Evolutionary conservation across 192 early-diverging fungal species (phyloP), one percentile per base, ranked within the genome.

Genomic region (Linnemannia elongata): DNA sequence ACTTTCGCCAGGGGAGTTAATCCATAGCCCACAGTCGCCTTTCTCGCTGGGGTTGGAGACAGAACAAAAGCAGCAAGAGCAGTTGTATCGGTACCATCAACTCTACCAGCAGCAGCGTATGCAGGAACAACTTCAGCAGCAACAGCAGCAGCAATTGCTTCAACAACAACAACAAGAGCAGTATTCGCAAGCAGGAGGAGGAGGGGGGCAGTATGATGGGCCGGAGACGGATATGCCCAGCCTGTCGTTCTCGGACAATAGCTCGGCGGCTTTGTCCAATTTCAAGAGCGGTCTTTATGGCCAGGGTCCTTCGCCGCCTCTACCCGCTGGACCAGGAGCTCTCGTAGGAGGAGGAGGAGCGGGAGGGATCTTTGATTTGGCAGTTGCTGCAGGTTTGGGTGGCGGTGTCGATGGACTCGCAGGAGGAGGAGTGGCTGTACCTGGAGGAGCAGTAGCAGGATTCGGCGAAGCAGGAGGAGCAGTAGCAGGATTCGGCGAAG

Each of bases 141-240:
- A 72, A n/a, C 22, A 72, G 12, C 70, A 72, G 20, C 70, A 72
- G 18, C 36, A 71, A 17, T 20, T 24, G 38, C 69, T 38, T 3
- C 69, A 71, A 20, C 38, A 71, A 13, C 69, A 71, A 1, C 74
- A 76, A 60, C 75, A 76, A n/a, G 39, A 39, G 75, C 75, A 77
- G 2, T 54, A 75, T 17, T 12, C 10, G 6, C 27, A 66, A 66
- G 55, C 24, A 27, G 8, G 55, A 17, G 47, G 17, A 17, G 55
- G 55, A 27, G 8, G 24, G 22, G 24, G 55, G n/a, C 60, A 33
- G 15, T 66, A 66, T 66, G 60, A 66, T 33, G 30, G 9, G 3
- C 27, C 22, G 24, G 57, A 7, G 60, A 66, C 75, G 7, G 44
- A 77, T n/a, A 68, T 77, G 75, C 79, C 79, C 27, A 68, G 79